Conservation (phyloP, 805 yeast species). For the Candida succiphila region DNA sequence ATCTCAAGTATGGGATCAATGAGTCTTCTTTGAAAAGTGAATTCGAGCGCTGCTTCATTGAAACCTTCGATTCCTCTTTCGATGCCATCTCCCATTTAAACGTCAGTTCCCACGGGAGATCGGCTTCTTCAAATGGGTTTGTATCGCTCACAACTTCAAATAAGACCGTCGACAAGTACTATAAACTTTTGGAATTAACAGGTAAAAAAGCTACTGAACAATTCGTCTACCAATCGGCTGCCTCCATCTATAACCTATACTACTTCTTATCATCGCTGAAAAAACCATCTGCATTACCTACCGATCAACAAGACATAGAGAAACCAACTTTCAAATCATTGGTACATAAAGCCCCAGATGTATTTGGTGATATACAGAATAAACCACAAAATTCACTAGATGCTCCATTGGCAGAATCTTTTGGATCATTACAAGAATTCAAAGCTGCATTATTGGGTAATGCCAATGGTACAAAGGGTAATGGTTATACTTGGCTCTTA, state of each 20-base stretch:
- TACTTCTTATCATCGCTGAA: conserved; percentile 36
- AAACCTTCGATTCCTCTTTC: neutral
- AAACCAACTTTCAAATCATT: conserved; percentile 23
- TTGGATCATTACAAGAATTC: conserved; percentile 74
- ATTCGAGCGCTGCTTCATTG: conserved; percentile 15
- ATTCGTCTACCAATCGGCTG: conserved; percentile 33
- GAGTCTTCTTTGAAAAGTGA: conserved; percentile 19
- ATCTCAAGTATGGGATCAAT: conserved; percentile 27
- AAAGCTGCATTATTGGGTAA: conserved; percentile 60
- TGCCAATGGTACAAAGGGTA: conserved; percentile 69
- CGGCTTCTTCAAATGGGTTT: conserved; percentile 2
- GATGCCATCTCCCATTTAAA: neutral
- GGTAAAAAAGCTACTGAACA: conserved; percentile 35
- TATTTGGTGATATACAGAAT: conserved; percentile 19
- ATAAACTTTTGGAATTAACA: conserved; percentile 28
- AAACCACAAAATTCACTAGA: conserved; percentile 19
- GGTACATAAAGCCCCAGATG: conserved; percentile 24
- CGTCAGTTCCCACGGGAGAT: neutral
- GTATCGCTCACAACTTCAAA: conserved; percentile 14
- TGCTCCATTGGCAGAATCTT: conserved; percentile 45
- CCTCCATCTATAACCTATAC: conserved; percentile 37
- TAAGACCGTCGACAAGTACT: conserved; percentile 18
- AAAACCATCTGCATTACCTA: conserved; percentile 2
- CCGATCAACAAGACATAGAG: conserved; percentile 1
- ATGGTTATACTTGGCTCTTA: conserved; percentile 86